phyloP scores from a whole-genome alignment of 441 rosid genomes.

The Viola pubescens region DNA sequence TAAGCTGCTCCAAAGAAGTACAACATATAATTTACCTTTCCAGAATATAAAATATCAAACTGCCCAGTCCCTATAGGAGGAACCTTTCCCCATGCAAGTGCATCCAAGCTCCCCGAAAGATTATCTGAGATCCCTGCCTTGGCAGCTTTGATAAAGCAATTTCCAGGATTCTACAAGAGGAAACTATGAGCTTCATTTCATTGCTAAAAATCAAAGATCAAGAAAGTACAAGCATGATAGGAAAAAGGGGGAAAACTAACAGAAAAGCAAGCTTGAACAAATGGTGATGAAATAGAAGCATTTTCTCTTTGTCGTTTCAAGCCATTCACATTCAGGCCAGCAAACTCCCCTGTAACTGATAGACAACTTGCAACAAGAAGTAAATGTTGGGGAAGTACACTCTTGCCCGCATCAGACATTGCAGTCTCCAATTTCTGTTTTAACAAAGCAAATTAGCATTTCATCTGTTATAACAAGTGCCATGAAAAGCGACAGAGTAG shows the following conservation, averaged over 20 bases:
- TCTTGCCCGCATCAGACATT: conserved; percentile 74
- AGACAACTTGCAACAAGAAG: conserved; percentile 59
- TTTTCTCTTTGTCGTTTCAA: conserved; percentile 55
- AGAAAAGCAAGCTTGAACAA: conserved; percentile 90
- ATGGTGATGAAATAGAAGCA: conserved; percentile 60
- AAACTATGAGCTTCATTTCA: conserved; percentile 4
- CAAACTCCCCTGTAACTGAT: conserved; percentile 88
- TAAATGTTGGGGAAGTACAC: conserved; percentile 65
- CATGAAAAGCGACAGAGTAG: not conserved
- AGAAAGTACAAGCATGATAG: conserved; percentile 3
- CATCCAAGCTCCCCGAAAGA: conserved; percentile 79
- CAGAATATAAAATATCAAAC: conserved; percentile 62
- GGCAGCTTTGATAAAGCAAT: conserved; percentile 80
- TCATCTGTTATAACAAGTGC: conserved; percentile 3
- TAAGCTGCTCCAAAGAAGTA: conserved; percentile 7
- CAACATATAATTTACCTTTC: conserved; percentile 39
- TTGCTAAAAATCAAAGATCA: not conserved
- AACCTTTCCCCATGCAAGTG: conserved; percentile 83
- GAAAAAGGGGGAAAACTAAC: conserved; percentile 35
- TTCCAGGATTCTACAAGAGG: conserved; percentile 61
- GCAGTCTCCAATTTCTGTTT: conserved; percentile 74
- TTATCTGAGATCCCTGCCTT: conserved; percentile 64
- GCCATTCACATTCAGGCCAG: conserved; percentile 73
- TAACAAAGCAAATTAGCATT: conserved; percentile 5
- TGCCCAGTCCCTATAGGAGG: conserved; percentile 74